A percentile compares a stretch with the other conserved stretches of the same genome.
Evolutionary conservation across 1,284 basidiomycete genomes (phyloP).

Genomic region (Vanrija sp.): DNA sequence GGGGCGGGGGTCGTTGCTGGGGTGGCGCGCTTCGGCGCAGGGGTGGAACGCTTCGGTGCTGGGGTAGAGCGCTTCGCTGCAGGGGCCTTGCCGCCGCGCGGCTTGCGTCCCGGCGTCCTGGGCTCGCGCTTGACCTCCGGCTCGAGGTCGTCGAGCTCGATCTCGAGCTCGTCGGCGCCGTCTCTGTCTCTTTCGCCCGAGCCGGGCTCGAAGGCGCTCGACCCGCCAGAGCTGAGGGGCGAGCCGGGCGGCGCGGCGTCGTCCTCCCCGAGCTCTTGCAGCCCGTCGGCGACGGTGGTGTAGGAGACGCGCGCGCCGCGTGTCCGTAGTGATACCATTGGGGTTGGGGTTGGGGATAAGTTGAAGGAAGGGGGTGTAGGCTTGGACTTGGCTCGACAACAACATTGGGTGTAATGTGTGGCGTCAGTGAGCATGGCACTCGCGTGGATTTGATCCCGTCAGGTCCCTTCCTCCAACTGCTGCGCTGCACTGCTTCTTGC

Average conservation of each 20-base stretch:
- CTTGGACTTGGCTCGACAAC: too few species aligned
- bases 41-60: neutral
- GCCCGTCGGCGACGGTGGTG: constrained; percentile 18
- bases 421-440: too few species aligned
- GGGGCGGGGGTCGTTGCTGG: neutral
- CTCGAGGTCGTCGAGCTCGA: neutral
- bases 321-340: constrained; percentile 29
- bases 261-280: constrained; percentile 17
- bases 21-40: neutral
- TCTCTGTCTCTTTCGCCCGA: neutral
- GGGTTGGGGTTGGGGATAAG: neutral
- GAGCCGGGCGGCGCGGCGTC: neutral
- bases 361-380: too few species aligned
- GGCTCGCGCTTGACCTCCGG: neutral
- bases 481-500: too few species aligned
- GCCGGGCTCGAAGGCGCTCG: neutral
- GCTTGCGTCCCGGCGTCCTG: neutral
- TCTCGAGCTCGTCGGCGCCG: neutral
- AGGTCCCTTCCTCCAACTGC: too few species aligned
- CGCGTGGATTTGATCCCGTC: constrained; percentile 2
- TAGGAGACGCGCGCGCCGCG: constrained; percentile 26
- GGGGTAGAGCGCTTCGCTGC: neutral
- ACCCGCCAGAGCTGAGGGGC: neutral
- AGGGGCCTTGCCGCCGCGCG: neutral
- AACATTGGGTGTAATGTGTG: too few species aligned